Percentiles rank a stretch among this genome's conserved stretches.
These are phyloP conservation scores for Ceratobasidium sp. DNA, from an alignment of 1,284 basidiomycete genomes.

Conservation along the genomic window DNA sequence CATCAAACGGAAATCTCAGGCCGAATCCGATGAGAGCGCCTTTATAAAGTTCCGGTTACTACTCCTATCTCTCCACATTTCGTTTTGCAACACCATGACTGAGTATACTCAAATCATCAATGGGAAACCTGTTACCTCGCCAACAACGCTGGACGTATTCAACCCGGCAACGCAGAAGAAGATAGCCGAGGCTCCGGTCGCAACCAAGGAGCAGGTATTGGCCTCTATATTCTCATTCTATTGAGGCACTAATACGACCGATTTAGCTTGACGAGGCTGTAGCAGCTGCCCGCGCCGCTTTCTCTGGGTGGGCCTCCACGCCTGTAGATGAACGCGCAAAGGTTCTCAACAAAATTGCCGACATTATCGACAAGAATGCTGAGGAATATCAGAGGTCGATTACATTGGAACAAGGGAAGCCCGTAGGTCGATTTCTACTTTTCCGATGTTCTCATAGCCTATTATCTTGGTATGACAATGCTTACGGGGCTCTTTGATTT, in stretches of 20 bases:
- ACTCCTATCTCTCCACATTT: too few species aligned
- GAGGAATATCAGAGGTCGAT: slow-evolving; percentile 28
- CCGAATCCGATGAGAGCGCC: too few species aligned
- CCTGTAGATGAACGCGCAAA: slow-evolving; percentile 25
- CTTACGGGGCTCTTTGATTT: too few species aligned
- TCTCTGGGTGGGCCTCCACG: not conserved
- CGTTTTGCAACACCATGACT: too few species aligned
- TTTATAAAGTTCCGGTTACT: too few species aligned
- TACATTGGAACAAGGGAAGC: slow-evolving; percentile 22
- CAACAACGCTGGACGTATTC: not conserved
- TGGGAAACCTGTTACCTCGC: slow-evolving; percentile 2
- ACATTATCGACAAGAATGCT: slow-evolving; percentile 23
- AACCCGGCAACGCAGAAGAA: not conserved
- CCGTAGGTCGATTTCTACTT: not conserved
- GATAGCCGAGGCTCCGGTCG: slow-evolving; percentile 9
- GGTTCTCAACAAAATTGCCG: slow-evolving; percentile 17
- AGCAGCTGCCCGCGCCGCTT: slow-evolving; percentile 12
- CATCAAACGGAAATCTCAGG: too few species aligned
- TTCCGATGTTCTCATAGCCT: not conserved
- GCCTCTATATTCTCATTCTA: not conserved
- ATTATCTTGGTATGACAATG: too few species aligned
- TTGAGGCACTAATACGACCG: not conserved
- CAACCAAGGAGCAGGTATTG: slow-evolving; percentile 15
- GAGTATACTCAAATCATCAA: not conserved
- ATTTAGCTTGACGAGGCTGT: slow-evolving; percentile 11